Percentiles rank a stretch among this genome's conserved stretches.
These are phyloP conservation scores for Colletotrichum costaricense DNA, from an alignment of 2,329 filamentous ascomycete genomes.

Conservation along the genomic window DNA sequence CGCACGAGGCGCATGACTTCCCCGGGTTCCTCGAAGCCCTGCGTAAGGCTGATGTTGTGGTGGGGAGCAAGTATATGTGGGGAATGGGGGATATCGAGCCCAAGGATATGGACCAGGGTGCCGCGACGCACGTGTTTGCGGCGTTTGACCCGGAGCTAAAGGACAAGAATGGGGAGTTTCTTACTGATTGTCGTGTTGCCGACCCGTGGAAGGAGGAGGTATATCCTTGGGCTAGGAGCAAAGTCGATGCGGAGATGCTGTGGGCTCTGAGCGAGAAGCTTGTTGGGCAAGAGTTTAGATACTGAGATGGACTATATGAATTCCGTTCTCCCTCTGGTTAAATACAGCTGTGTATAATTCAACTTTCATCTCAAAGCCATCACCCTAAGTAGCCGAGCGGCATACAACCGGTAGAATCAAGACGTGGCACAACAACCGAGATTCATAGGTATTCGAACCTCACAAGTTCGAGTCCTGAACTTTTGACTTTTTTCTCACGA, in stretches of 20 bases:
- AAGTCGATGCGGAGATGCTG: slow-evolving; percentile 28
- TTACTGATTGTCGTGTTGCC: slow-evolving; percentile 19
- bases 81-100: neutral
- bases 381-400: neutral
- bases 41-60: slow-evolving; percentile 1
- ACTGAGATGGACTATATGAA: neutral
- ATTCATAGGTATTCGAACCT: neutral
- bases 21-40: slow-evolving; percentile 7
- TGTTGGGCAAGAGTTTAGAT: slow-evolving; percentile 31
- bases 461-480: neutral
- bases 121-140: slow-evolving; percentile 29
- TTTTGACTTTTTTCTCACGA: neutral
- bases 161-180: slow-evolving; percentile 25
- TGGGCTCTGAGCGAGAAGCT: slow-evolving; percentile 36
- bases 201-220: slow-evolving; percentile 33
- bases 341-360: too few species aligned
- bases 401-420: neutral
- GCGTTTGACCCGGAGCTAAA: slow-evolving; percentile 21
- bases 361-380: neutral
- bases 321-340: neutral
- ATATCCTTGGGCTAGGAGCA: slow-evolving; percentile 20
- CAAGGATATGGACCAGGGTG: slow-evolving; percentile 27
- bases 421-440: too few species aligned
- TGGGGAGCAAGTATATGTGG: slow-evolving; percentile 28
- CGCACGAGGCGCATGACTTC: slow-evolving; percentile 19